Conservation (phyloP, 164 flowering plant species). For the Amborella trichopoda region DNA sequence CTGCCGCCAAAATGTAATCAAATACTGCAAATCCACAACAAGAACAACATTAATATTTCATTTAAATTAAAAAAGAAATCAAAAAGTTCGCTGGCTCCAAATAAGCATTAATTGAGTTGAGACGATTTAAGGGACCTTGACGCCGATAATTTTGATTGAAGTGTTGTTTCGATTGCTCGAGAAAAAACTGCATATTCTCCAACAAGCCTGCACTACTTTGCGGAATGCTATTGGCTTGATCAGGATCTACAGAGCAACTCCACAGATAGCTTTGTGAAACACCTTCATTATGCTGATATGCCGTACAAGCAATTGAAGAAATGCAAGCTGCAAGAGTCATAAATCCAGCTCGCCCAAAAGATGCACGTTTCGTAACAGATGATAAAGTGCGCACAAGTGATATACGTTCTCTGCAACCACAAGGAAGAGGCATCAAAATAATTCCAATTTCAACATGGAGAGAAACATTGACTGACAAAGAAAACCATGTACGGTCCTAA, state of each 20-base stretch:
- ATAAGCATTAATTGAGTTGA: neutral
- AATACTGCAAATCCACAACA: slow-evolving; percentile 37
- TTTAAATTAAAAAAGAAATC: neutral
- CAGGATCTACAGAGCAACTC: slow-evolving; percentile 12
- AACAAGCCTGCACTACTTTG: slow-evolving; percentile 27
- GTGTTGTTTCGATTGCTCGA: slow-evolving; percentile 86
- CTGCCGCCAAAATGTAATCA: slow-evolving; percentile 55
- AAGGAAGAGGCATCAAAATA: slow-evolving; percentile 5
- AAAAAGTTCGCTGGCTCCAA: neutral
- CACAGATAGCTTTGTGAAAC: slow-evolving; percentile 11
- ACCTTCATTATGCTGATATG: slow-evolving; percentile 5
- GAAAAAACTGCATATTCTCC: slow-evolving; percentile 51
- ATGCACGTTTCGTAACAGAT: slow-evolving; percentile 38
- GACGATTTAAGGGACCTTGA: slow-evolving; percentile 40
- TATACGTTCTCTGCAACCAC: slow-evolving; percentile 37
- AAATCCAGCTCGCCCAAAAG: slow-evolving; percentile 86
- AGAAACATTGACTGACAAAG: no score
- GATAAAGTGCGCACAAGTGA: slow-evolving; percentile 47
- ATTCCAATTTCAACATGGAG: no score
- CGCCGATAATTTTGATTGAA: slow-evolving; percentile 83
- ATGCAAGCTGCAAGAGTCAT: slow-evolving; percentile 79
- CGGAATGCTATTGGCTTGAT: slow-evolving; percentile 7
- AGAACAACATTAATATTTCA: neutral
- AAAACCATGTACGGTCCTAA: no score
- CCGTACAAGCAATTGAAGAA: slow-evolving; percentile 43